A percentile compares a stretch with the other conserved stretches of the same genome.
These are phyloP conservation scores for Xylaria sp. DNA, from an alignment of 2,329 filamentous ascomycete species.

Conservation along the genomic window DNA sequence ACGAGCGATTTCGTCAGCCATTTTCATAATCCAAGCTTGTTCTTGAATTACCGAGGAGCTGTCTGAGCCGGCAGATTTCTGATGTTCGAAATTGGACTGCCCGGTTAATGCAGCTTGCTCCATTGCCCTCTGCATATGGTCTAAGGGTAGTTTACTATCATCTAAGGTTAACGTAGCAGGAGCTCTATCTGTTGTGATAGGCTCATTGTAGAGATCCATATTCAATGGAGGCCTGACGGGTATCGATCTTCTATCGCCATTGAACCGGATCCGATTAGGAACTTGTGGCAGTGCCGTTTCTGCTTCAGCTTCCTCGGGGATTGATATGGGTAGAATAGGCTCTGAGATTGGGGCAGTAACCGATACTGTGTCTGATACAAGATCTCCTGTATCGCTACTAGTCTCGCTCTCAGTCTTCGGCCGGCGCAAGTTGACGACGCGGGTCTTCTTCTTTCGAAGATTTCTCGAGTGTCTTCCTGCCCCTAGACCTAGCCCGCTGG, in stretches of 20 bases:
- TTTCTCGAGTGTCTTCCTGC: slow-evolving; percentile 68
- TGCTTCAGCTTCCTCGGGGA: slow-evolving; percentile 69
- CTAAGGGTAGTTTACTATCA: slow-evolving; percentile 28
- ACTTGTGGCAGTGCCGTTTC: slow-evolving; percentile 49
- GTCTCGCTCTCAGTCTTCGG: slow-evolving; percentile 64
- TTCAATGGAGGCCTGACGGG: slow-evolving; percentile 50
- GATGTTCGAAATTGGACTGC: slow-evolving; percentile 45
- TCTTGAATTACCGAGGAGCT: slow-evolving; percentile 73
- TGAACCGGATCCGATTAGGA: slow-evolving; percentile 58
- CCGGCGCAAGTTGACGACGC: slow-evolving; percentile 83
- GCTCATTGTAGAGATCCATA: slow-evolving; percentile 50
- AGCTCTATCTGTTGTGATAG: slow-evolving; percentile 38
- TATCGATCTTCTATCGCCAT: slow-evolving; percentile 47
- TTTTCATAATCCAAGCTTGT: slow-evolving; percentile 90
- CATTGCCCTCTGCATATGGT: slow-evolving; percentile 44
- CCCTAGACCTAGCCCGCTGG: slow-evolving; percentile 72
- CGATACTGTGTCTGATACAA: slow-evolving; percentile 64
- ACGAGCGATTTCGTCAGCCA: slow-evolving; percentile 89
- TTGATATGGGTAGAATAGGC: slow-evolving; percentile 65
- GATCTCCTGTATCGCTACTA: slow-evolving; percentile 63
- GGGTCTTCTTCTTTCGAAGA: slow-evolving; percentile 82
- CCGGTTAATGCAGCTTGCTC: slow-evolving; percentile 45
- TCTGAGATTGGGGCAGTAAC: slow-evolving; percentile 71
- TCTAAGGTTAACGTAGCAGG: slow-evolving; percentile 32
- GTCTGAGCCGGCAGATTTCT: slow-evolving; percentile 57